These are phyloP conservation scores for Suillus plorans DNA, from an alignment of 768 basidiomycete genomes.

Conservation along the genomic window DNA sequence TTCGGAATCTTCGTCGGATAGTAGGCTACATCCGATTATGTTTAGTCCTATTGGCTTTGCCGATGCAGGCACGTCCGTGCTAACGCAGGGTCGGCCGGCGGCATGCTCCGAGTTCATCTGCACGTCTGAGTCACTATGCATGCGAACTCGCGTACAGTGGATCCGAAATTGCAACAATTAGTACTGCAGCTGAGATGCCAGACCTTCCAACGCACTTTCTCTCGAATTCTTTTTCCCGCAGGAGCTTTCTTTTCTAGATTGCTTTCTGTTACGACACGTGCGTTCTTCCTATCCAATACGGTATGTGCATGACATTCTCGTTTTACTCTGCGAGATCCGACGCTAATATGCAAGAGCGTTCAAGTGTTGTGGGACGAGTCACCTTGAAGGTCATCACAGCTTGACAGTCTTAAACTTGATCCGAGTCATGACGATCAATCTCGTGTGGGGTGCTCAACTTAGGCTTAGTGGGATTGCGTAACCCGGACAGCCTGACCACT, in stretches of 20 bases:
- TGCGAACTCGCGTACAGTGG: conserved; percentile 37
- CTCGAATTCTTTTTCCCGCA: too few relatives aligned
- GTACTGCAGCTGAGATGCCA: background rate
- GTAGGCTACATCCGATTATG: conserved; percentile 14
- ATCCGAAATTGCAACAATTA: conserved; percentile 19
- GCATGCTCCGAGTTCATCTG: too few relatives aligned
- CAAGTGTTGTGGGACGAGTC: conserved; percentile 51
- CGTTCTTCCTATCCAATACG: conserved; percentile 52
- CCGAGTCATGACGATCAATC: conserved; percentile 32
- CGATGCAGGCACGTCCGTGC: conserved; percentile 36
- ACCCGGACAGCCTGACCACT: conserved; percentile 32
- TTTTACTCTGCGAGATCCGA: conserved; percentile 48
- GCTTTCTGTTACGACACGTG: conserved; percentile 46
- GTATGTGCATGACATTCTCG: conserved; percentile 43
- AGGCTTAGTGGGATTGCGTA: conserved; percentile 36
- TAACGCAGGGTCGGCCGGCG: conserved; percentile 43
- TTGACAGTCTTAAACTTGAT: conserved; percentile 40
- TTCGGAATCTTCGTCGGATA: conserved; percentile 34
- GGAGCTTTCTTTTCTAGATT: too few relatives aligned
- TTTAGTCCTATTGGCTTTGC: conserved; percentile 37
- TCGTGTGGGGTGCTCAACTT: conserved; percentile 40
- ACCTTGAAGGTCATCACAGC: conserved; percentile 42
- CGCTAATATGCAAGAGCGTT: conserved; percentile 36
- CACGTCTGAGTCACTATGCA: too few relatives aligned
- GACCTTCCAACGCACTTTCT: too few relatives aligned